These are phyloP conservation scores for Rhexocercosporidium sp. DNA, from an alignment of 2,329 filamentous ascomycete species.

Conservation along the genomic window DNA sequence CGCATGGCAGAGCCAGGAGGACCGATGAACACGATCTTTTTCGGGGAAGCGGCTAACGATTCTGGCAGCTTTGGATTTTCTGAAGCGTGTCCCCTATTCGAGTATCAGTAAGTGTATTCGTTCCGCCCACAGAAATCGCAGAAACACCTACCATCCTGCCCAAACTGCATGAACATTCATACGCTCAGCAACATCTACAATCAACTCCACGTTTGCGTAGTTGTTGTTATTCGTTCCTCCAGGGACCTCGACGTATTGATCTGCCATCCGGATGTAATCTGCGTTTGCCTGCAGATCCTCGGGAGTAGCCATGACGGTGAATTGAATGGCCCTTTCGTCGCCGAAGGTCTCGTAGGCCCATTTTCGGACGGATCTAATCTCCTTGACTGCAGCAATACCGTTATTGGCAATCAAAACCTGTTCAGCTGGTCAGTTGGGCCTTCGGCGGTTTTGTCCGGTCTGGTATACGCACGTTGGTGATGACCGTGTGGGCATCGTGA, in stretches of 20 bases:
- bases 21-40: constrained; percentile 99
- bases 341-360: constrained; percentile 99
- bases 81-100: constrained; percentile 86
- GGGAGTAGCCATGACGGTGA: constrained; percentile 99
- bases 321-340: constrained; percentile 97
- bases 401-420: constrained; percentile 99
- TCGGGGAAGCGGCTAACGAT: constrained; percentile 91
- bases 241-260: constrained; percentile 98
- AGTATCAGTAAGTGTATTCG: constrained; percentile 21
- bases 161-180: constrained; percentile 99
- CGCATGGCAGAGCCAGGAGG: constrained; percentile 98
- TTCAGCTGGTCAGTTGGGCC: constrained; percentile 15
- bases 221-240: constrained; percentile 99
- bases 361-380: constrained; percentile 98
- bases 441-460: background rate
- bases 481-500: constrained; percentile 95
- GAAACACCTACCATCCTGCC: constrained; percentile 84
- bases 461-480: constrained; percentile 79
- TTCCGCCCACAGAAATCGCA: background rate
- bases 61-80: constrained; percentile 98
- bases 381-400: constrained; percentile 98
- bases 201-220: constrained; percentile 98
- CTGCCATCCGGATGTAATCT: constrained; percentile 99
- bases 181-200: constrained; percentile 97
- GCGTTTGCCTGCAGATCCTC: constrained; percentile 97